Percentiles rank a stretch among this genome's conserved stretches.
These are phyloP conservation scores for Macadamia integrifolia DNA, from an alignment of 164 flowering plant genomes.

Conservation along the genomic window DNA sequence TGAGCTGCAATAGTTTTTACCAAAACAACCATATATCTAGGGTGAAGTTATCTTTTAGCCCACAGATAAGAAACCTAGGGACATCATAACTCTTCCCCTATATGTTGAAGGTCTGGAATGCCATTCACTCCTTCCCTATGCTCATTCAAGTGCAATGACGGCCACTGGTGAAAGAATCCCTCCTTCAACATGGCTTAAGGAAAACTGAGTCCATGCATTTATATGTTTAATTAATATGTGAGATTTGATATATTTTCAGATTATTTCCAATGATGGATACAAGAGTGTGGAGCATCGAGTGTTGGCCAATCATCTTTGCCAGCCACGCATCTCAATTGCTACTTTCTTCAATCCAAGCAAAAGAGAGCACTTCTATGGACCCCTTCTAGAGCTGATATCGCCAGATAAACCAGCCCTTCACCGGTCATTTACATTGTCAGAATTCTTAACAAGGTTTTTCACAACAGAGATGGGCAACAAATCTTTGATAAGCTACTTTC, in stretches of 20 bases:
- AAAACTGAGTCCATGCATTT: too few species aligned
- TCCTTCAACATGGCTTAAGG: too few species aligned
- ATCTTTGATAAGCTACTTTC: slow-evolving; percentile 20
- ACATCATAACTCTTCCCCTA: too few species aligned
- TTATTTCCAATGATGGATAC: slow-evolving; percentile 45
- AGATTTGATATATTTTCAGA: slow-evolving; percentile 14
- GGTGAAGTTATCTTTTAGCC: too few species aligned
- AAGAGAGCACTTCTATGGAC: slow-evolving; percentile 33
- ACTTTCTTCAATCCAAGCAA: slow-evolving; percentile 35
- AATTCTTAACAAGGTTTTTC: slow-evolving; percentile 30
- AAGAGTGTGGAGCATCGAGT: slow-evolving; percentile 52
- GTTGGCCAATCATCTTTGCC: slow-evolving; percentile 29
- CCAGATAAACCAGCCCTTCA: slow-evolving; percentile 38
- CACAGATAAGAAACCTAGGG: too few species aligned
- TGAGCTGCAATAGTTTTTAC: too few species aligned
- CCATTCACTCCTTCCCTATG: neutral
- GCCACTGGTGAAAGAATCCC: too few species aligned
- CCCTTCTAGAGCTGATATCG: slow-evolving; percentile 39
- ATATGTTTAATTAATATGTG: too few species aligned
- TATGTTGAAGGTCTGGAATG: too few species aligned
- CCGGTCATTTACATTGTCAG: slow-evolving; percentile 21
- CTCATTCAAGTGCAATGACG: too few species aligned
- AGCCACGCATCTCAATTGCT: slow-evolving; percentile 34
- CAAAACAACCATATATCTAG: too few species aligned
- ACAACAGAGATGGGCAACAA: slow-evolving; percentile 35